Conservation (phyloP, 2,329 filamentous ascomycete species). For the Colletotrichum theobromicola region DNA sequence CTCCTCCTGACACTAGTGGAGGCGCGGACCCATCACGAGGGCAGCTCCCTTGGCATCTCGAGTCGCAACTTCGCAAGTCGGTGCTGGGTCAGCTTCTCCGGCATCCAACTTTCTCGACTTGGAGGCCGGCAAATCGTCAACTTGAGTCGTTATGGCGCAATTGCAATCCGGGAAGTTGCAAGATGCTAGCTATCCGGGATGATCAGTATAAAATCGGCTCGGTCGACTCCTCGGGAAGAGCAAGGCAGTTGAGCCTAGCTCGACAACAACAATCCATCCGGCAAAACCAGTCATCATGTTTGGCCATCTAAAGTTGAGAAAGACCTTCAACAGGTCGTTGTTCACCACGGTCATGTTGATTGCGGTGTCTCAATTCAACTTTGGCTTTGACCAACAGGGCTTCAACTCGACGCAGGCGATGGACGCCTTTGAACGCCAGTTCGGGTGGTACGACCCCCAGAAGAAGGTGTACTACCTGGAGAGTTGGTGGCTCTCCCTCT, state of each 20-base stretch:
- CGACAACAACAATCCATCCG: not conserved
- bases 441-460: conserved; percentile 31
- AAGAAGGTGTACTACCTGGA: conserved; percentile 29
- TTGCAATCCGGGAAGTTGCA: not conserved
- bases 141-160: not conserved
- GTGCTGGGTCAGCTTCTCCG: not conserved
- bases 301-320: not conserved
- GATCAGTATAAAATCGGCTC: not conserved
- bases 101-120: not conserved
- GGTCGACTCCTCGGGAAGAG: not conserved
- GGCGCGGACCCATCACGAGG: not conserved
- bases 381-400: conserved; percentile 44
- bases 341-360: conserved; percentile 29
- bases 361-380: conserved; percentile 41
- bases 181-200: not conserved
- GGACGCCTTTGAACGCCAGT: conserved; percentile 36
- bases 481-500: conserved; percentile 37
- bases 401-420: conserved; percentile 42
- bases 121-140: not conserved
- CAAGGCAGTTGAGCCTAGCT: not conserved
- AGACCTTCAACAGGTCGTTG: conserved; percentile 26
- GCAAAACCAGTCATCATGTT: not conserved
- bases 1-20: not conserved
- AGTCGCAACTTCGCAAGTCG: not conserved
- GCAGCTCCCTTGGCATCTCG: not conserved